Evolutionary conservation across 306 rosid genomes (phyloP).

Genomic region (Medicago ruthenica): DNA sequence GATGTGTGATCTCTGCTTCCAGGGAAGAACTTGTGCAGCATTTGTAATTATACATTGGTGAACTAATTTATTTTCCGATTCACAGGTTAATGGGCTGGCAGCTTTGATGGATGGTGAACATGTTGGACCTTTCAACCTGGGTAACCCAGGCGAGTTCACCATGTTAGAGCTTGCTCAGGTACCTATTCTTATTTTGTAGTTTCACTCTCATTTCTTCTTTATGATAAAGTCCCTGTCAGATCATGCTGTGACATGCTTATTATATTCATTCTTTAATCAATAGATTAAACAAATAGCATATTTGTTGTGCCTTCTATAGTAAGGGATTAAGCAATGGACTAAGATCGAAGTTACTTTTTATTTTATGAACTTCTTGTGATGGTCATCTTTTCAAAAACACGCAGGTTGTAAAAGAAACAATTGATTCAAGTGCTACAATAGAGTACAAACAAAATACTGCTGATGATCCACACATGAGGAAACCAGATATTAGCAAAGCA

Average conservation of each 20-base stretch:
- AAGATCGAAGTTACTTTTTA: slow-evolving; percentile 26
- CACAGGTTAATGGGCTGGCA: slow-evolving; percentile 84
- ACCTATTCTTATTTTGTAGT: slow-evolving; percentile 33
- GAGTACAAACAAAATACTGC: slow-evolving; percentile 90
- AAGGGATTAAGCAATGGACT: background rate
- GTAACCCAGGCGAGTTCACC: slow-evolving; percentile 97
- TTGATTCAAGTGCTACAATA: slow-evolving; percentile 91
- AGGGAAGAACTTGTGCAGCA: slow-evolving; percentile 20
- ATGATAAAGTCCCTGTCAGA: background rate
- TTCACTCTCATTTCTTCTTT: slow-evolving; percentile 26
- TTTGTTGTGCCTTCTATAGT: slow-evolving; percentile 21
- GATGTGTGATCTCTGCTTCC: slow-evolving; percentile 10
- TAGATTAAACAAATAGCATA: slow-evolving; percentile 9
- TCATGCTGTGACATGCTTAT: background rate
- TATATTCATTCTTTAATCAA: slow-evolving; percentile 30
- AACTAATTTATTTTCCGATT: slow-evolving; percentile 36
- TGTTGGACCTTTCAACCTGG: slow-evolving; percentile 93
- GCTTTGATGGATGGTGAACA: slow-evolving; percentile 95
- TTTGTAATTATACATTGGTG: slow-evolving; percentile 24
- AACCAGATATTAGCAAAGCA: slow-evolving; percentile 95
- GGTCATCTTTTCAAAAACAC: slow-evolving; percentile 35
- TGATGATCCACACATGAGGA: slow-evolving; percentile 99
- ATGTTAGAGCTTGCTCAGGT: slow-evolving; percentile 98
- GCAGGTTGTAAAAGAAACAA: slow-evolving; percentile 95
- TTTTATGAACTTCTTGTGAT: slow-evolving; percentile 23